Base-by-base conservation (phyloP, 2,329 filamentous ascomycete species). In the Arthrobotrys iridis region DNA sequence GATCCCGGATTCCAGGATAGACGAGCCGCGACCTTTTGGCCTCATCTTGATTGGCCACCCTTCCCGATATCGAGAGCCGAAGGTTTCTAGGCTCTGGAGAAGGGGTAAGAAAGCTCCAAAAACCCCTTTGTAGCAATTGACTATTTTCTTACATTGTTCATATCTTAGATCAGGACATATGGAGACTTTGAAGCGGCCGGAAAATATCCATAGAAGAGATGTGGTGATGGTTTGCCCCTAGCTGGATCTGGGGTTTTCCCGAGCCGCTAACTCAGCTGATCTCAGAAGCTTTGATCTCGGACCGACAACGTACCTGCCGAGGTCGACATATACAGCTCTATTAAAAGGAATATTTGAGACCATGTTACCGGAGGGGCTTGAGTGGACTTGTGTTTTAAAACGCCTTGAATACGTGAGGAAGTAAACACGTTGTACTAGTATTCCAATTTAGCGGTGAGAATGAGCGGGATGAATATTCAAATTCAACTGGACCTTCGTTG, bases 161-260 rank as follows among this genome's bases (percentile, higher is more conserved):
- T n/a, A n/a, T n/a, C n/a, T 45, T 57, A 2, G 13, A 22, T 55
- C 45, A 65, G 46, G 45, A 35, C 62, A 55, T 57, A 3, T 35
- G 8, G 18, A 45, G 6, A 22, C 0, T 1, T 48, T 26, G 15
- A 28, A n/a, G n/a, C n/a, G n/a, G 7, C 22, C 64, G 64, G 64
- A 8, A 68, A 68, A 68, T 58, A 68, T 48, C 64, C 64, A 68
- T 22, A 13, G n/a, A 26, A 30, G 26, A 1, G 10, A 1, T 18
- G n/a, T 18, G 24, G 15, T 13, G 26, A 50, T 24, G 6, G 15
- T 18, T 8, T 15, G 28, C 24, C 11, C 30, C 22, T 8, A 62
- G 41, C 40, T 37, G 37, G 50, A 18, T 26, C 64, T 68, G 64
- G 57, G 65, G 65, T 46, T 62, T 70, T 70, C 46, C 65, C 65